phyloP scores from a whole-genome alignment of 768 basidiomycete species.

The Mycena venus region DNA sequence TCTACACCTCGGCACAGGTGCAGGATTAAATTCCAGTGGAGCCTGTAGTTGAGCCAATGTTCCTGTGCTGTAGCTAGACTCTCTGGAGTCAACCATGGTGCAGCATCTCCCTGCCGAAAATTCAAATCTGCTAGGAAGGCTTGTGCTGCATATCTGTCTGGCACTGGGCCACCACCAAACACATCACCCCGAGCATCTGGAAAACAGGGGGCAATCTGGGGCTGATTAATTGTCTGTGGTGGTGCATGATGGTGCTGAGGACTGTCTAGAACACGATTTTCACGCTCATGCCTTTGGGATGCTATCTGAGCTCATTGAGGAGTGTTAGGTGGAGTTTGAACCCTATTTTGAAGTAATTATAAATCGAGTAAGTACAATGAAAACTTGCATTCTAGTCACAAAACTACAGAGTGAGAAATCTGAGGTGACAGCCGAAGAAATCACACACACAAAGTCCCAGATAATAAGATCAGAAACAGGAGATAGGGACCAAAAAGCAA shows the following conservation, averaged over 20 bases:
- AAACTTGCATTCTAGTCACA: not conserved
- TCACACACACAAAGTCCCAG: not conserved
- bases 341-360: not conserved
- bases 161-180: constrained; percentile 4
- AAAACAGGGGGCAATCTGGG: not conserved
- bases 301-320: constrained; percentile 10
- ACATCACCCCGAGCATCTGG: not conserved
- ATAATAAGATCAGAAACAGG: not conserved
- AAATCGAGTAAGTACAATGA: not conserved
- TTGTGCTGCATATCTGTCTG: too few relatives aligned
- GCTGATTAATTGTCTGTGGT: constrained; percentile 4
- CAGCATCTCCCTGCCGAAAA: not conserved
- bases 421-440: not conserved
- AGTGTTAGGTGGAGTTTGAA: constrained; percentile 19
- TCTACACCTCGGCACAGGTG: not conserved
- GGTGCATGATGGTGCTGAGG: not conserved
- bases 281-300: not conserved
- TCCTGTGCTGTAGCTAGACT: not conserved
- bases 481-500: too few relatives aligned
- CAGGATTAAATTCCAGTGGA: constrained; percentile 1
- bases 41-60: not conserved
- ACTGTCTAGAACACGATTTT: constrained; percentile 10
- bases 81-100: not conserved
- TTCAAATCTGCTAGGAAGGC: too few relatives aligned
- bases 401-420: not conserved